Evolutionary conservation across 352 stramenopile species (phyloP).

Genomic region (Elongisporangium senticosum): DNA sequence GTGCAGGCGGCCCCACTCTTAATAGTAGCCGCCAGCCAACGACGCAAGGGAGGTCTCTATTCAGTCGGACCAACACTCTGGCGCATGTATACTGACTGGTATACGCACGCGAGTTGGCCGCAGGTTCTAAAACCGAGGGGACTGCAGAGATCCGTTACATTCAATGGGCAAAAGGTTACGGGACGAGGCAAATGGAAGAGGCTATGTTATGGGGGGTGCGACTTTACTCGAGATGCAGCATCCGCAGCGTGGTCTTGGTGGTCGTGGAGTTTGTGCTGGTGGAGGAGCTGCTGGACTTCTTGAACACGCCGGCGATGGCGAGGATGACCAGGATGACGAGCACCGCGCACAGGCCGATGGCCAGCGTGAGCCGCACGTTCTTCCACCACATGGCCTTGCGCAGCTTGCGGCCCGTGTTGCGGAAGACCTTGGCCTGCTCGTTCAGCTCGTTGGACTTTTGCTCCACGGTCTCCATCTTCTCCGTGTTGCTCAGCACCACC

Average conservation of each 20-base stretch:
- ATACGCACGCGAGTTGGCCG: neutral
- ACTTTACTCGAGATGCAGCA: constrained; percentile 2
- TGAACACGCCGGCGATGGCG: constrained; percentile 67
- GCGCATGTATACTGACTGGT: neutral
- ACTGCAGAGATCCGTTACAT: neutral
- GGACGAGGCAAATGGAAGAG: neutral
- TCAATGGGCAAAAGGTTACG: neutral
- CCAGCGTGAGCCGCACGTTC: constrained; percentile 74
- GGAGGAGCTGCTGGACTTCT: constrained; percentile 37
- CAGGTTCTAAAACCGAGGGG: neutral
- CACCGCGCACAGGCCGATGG: constrained; percentile 51
- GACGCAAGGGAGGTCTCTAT: neutral
- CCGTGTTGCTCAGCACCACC: constrained; percentile 79
- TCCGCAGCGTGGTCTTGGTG: constrained; percentile 10
- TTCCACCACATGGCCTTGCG: constrained; percentile 84
- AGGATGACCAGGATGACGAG: constrained; percentile 77
- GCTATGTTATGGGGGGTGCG: neutral
- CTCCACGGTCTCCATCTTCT: constrained; percentile 87
- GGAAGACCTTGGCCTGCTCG: constrained; percentile 83
- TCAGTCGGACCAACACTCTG: neutral
- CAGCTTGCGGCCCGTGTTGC: constrained; percentile 76
- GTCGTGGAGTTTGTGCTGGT: constrained; percentile 5
- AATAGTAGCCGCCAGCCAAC: neutral
- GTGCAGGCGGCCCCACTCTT: neutral
- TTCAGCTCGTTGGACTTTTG: constrained; percentile 86